A percentile compares a stretch with the other conserved stretches of the same genome.
These are phyloP conservation scores for Trichothecium sympodiale DNA, from an alignment of 2,329 filamentous ascomycete genomes.

Conservation along the genomic window DNA sequence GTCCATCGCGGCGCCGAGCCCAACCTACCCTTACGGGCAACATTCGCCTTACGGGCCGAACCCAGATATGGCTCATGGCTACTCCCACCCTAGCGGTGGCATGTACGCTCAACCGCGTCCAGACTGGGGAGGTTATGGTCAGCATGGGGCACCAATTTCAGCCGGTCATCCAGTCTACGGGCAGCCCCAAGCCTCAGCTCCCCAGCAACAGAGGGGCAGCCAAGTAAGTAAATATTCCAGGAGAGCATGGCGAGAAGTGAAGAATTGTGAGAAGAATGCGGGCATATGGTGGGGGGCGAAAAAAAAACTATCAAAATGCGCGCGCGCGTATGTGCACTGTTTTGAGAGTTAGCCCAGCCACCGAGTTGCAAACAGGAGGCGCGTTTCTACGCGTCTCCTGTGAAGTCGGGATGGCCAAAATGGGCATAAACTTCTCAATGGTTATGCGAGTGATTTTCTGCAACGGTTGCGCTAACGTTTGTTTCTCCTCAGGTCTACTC, in stretches of 20 bases:
- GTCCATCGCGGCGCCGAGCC: conserved; percentile 87
- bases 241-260: not conserved
- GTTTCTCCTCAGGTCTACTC: conserved; percentile 79
- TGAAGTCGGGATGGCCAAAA: no score
- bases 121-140: conserved; percentile 62
- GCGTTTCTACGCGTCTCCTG: no score
- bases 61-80: conserved; percentile 77
- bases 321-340: no score
- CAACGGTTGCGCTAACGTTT: no score
- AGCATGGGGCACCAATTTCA: conserved; percentile 38
- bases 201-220: conserved; percentile 42
- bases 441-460: no score
- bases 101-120: conserved; percentile 62
- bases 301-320: no score
- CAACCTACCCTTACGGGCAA: conserved; percentile 72
- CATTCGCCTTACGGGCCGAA: conserved; percentile 81
- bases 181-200: conserved; percentile 42
- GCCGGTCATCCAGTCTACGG: conserved; percentile 43
- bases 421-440: no score
- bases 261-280: not conserved
- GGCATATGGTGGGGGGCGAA: no score
- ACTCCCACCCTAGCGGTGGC: conserved; percentile 49
- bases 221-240: conserved; percentile 39
- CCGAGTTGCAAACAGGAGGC: no score
- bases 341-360: no score